Percentiles rank a stretch among this genome's conserved stretches.
These are phyloP conservation scores for Cephaloascus albidus DNA, from an alignment of 805 yeast genomes.

Conservation along the genomic window DNA sequence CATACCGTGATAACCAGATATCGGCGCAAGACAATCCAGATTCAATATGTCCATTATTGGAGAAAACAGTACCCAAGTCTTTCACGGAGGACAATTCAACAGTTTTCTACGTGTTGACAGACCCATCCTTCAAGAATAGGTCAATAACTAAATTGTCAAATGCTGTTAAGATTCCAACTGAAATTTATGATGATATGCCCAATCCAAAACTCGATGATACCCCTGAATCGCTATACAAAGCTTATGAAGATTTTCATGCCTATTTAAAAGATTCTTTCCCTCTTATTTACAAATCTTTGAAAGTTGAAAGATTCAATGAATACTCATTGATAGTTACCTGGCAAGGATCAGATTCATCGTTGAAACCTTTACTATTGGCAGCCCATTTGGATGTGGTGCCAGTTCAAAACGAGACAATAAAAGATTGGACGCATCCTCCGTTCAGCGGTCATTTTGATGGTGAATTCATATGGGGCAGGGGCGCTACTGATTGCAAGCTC, in stretches of 20 bases:
- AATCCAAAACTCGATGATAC: constrained; percentile 15
- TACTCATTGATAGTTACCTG: constrained; percentile 27
- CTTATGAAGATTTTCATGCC: constrained; percentile 16
- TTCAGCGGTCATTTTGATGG: constrained; percentile 28
- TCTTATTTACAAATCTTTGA: constrained; percentile 19
- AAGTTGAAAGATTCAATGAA: constrained; percentile 23
- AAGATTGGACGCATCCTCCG: constrained; percentile 28
- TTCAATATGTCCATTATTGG: constrained; percentile 1
- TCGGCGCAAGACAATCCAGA: not conserved
- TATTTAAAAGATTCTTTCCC: constrained; percentile 24
- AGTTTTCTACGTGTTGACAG: constrained; percentile 7
- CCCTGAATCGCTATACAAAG: constrained; percentile 10
- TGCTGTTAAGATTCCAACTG: constrained; percentile 30
- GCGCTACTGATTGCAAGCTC: constrained; percentile 33
- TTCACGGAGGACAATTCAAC: constrained; percentile 9
- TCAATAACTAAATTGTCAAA: constrained; percentile 21
- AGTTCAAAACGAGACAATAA: constrained; percentile 25
- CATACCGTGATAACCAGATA: too few relatives aligned
- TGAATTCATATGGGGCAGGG: constrained; percentile 26
- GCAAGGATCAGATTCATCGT: constrained; percentile 19
- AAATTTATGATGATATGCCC: constrained; percentile 23
- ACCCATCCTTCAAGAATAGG: constrained; percentile 5
- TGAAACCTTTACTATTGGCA: constrained; percentile 25
- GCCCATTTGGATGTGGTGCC: constrained; percentile 36
- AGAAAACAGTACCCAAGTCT: not conserved